Conservation (phyloP, 805 yeast genomes). For the Teunomyces pallodes region DNA sequence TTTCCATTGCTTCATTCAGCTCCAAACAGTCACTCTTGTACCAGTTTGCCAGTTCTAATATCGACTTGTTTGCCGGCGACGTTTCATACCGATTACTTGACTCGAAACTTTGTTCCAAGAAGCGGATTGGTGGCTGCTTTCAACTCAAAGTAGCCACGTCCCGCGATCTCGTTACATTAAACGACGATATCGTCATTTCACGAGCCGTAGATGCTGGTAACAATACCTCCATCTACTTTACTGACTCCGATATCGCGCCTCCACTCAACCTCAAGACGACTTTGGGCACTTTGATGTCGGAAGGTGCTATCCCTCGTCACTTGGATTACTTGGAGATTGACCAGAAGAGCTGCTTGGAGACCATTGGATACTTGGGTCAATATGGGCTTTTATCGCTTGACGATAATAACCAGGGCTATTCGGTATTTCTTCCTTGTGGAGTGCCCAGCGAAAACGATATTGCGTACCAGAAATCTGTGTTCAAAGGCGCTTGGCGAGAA, state of each 20-base stretch:
- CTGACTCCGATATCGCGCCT: constrained; percentile 55
- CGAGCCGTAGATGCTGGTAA: constrained; percentile 54
- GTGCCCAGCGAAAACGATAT: not conserved
- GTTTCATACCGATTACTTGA: constrained; percentile 36
- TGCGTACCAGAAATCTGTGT: not conserved
- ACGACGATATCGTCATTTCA: constrained; percentile 51
- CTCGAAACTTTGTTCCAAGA: constrained; percentile 56
- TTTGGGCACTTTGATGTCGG: constrained; percentile 47
- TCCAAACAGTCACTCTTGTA: constrained; percentile 47
- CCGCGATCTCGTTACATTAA: constrained; percentile 33
- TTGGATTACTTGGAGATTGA: constrained; percentile 32
- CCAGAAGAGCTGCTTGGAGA: constrained; percentile 53
- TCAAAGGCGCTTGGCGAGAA: constrained; percentile 55
- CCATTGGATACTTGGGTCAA: constrained; percentile 55
- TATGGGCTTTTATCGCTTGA: constrained; percentile 52
- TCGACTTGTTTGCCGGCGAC: constrained; percentile 25
- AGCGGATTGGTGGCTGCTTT: constrained; percentile 59
- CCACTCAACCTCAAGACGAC: constrained; percentile 68
- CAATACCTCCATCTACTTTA: constrained; percentile 57
- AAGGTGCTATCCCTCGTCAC: constrained; percentile 26
- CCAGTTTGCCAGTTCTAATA: constrained; percentile 55
- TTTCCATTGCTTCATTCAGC: constrained; percentile 22
- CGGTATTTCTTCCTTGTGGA: constrained; percentile 76
- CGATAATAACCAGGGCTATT: constrained; percentile 60
- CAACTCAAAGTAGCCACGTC: constrained; percentile 34